These are phyloP conservation scores for Microcos paniculata DNA, from an alignment of 345 rosid species.

Conservation along the genomic window DNA sequence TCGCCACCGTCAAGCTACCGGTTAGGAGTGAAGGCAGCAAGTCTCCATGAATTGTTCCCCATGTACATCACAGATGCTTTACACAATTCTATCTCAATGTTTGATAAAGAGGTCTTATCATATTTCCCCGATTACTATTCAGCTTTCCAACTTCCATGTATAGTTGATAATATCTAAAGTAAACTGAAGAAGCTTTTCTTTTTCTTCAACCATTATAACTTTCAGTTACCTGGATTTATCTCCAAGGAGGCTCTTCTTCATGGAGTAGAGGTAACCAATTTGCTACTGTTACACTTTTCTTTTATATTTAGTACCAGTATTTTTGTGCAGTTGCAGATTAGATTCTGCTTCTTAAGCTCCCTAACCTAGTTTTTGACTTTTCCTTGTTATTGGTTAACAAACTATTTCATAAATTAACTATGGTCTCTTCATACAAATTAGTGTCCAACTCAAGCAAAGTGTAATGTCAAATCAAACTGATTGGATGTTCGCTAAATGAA, in stretches of 20 bases:
- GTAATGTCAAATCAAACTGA: neutral
- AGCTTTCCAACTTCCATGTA: neutral
- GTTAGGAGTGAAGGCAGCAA: constrained; percentile 80
- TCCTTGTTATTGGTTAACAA: neutral
- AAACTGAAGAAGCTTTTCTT: constrained; percentile 10
- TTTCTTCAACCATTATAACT: constrained; percentile 19
- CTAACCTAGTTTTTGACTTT: neutral
- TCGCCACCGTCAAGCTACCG: constrained; percentile 91
- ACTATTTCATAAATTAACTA: neutral
- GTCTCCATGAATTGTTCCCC: constrained; percentile 80
- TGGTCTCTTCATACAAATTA: neutral
- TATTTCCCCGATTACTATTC: constrained; percentile 1
- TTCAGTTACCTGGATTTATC: constrained; percentile 90
- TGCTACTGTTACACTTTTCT: neutral
- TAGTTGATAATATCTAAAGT: neutral
- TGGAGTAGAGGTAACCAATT: constrained; percentile 77
- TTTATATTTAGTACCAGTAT: neutral
- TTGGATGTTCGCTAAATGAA: neutral
- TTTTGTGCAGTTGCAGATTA: neutral
- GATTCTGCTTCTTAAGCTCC: neutral
- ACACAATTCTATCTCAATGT: constrained; percentile 58
- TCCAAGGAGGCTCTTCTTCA: constrained; percentile 88
- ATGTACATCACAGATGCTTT: constrained; percentile 66
- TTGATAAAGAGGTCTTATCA: constrained; percentile 70
- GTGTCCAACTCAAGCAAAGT: neutral